Evolutionary conservation across 495 filamentous ascomycete genomes (phyloP), one percentile per base, ranked within the genome.

Genomic region (Parathielavia hyrcaniae): DNA sequence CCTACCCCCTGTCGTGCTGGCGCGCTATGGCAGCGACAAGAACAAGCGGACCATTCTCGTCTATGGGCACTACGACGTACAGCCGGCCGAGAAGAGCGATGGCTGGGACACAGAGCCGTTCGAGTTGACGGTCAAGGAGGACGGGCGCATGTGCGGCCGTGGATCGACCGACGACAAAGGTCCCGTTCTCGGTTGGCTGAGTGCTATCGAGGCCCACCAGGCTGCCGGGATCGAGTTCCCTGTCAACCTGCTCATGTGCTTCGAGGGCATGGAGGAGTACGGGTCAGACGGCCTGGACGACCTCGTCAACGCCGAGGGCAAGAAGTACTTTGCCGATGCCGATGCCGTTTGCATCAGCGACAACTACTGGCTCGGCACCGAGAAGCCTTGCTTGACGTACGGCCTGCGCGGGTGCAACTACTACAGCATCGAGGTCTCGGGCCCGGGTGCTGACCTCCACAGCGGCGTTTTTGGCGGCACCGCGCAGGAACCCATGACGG

Each of bases 211-310:
- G 71, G 91, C 95, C 12, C 93, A 99, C 79, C 83, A 91, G 72
- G 90, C 89, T 72, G 91, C 95, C 50, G 90, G 91, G 41, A 78
- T 97, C 48, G 92, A 96, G 48, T 85, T 97, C 67, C 95, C 95
- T 7, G 92, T 99, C 63, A 99, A 99, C 78, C 80, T 99, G 56
- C 82, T 99, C 34, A 97, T 96, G 90, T 99, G 95, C 79, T 99
- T 99, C 67, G 95, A 99, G 75, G 95, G 95, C 43, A 99, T 99
- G 95, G 93, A 99, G 75, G 95, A 99, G 75, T 95, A 96, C 71
- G 95, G 95, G 41, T 96, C 90, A 0, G 95, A 97, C 66, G 95
- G 95, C 40, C 81, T 99, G 41, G 92, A 99, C 60, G 92, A 96
- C 44, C 87, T 97, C 60, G 96, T 99, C 71, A 78, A 86, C 60